Percentiles rank a stretch among this genome's conserved stretches.
These are phyloP conservation scores for Globisporangium okanoganense DNA, from an alignment of 352 stramenopile genomes.

Conservation along the genomic window DNA sequence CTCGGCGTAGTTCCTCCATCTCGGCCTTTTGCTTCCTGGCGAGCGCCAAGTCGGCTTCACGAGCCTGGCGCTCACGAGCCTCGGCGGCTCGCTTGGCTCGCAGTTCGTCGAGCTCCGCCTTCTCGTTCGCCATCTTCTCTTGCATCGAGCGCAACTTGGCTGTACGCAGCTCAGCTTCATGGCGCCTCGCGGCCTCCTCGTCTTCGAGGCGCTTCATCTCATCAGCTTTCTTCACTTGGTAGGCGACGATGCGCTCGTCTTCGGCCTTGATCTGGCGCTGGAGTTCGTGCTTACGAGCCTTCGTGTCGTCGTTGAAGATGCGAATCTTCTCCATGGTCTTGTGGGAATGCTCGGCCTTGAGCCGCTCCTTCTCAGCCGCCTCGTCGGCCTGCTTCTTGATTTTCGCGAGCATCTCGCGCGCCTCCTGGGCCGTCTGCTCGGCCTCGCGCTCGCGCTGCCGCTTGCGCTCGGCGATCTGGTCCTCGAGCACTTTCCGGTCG, in stretches of 20 bases:
- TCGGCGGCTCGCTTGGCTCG: slow-evolving; percentile 89
- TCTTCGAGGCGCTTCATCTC: slow-evolving; percentile 60
- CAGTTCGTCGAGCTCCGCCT: slow-evolving; percentile 90
- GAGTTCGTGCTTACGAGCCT: slow-evolving; percentile 44
- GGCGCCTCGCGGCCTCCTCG: slow-evolving; percentile 54
- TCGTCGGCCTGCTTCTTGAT: slow-evolving; percentile 76
- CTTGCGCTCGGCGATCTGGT: slow-evolving; percentile 73
- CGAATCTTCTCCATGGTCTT: slow-evolving; percentile 70
- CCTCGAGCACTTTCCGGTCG: slow-evolving; percentile 86
- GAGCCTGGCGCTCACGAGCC: slow-evolving; percentile 82
- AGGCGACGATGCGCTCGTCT: slow-evolving; percentile 61
- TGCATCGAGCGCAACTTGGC: slow-evolving; percentile 78
- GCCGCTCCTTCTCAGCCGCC: slow-evolving; percentile 65
- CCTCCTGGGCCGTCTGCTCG: slow-evolving; percentile 66
- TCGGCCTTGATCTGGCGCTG: slow-evolving; percentile 80
- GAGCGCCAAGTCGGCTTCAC: slow-evolving; percentile 78
- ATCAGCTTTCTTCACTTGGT: slow-evolving; percentile 72
- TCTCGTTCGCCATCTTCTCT: slow-evolving; percentile 85
- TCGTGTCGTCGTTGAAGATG: slow-evolving; percentile 59
- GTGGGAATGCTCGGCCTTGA: slow-evolving; percentile 52
- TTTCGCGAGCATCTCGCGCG: slow-evolving; percentile 82
- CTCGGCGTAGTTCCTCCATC: slow-evolving; percentile 66
- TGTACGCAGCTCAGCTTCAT: slow-evolving; percentile 71
- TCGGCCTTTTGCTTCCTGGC: slow-evolving; percentile 86
- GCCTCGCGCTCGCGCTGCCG: slow-evolving; percentile 42